These are phyloP conservation scores for Plasmodium billcollinsi DNA, from an alignment of 169 alveolate genomes.

Conservation along the genomic window DNA sequence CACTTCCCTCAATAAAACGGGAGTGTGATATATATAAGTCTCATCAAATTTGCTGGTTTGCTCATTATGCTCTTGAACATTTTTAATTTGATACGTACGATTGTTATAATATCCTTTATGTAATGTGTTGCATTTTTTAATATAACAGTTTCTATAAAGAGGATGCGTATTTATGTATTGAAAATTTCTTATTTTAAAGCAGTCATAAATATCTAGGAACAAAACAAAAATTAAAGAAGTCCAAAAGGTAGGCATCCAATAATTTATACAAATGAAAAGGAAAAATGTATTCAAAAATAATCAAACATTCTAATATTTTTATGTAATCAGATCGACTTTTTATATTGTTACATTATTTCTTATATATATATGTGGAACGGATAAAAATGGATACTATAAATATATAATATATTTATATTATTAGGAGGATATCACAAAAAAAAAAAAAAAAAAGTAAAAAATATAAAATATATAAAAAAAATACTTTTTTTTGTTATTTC, in stretches of 20 bases:
- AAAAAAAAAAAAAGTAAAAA: neutral
- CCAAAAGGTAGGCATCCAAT: neutral
- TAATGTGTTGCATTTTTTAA: neutral
- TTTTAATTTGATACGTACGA: neutral
- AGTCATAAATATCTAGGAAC: neutral
- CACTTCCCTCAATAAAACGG: constrained; percentile 64
- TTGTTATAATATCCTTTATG: neutral
- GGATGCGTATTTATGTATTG: neutral
- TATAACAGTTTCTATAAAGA: neutral
- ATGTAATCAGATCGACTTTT: neutral
- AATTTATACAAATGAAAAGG: neutral
- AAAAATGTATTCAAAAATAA: neutral
- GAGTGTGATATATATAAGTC: constrained; percentile 65
- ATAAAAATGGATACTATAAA: neutral
- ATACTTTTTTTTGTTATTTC: too few relatives aligned
- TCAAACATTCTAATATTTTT: constrained; percentile 5
- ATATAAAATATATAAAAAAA: too few relatives aligned
- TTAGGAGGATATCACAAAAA: neutral
- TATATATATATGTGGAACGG: neutral
- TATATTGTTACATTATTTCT: too few relatives aligned
- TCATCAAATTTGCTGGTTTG: constrained; percentile 23
- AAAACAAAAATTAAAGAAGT: neutral
- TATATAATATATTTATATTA: neutral
- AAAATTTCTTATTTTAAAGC: constrained; percentile 23
- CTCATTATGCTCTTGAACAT: neutral